Evolutionary conservation across 2,329 filamentous ascomycete species (phyloP).

Genomic region (Dactylellina leptospora): DNA sequence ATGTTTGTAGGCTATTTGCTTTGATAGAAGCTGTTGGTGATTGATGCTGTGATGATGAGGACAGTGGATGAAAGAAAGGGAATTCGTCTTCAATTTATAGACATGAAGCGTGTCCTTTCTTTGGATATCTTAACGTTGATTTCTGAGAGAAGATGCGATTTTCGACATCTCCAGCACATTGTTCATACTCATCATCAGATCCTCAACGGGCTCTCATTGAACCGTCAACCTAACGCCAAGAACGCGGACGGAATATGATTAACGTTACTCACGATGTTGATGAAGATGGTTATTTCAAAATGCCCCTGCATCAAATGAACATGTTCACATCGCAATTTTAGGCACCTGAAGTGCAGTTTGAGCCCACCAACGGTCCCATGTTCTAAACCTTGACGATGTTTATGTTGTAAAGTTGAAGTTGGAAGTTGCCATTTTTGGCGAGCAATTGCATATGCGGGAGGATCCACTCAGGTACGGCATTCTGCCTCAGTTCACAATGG

Average conservation of each 20-base stretch:
- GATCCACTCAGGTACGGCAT: constrained; percentile 4
- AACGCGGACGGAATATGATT: neutral
- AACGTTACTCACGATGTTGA: constrained; percentile 1
- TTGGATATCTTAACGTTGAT: neutral
- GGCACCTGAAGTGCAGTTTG: constrained; percentile 31
- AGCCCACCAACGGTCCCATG: constrained; percentile 33
- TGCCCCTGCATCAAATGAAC: neutral
- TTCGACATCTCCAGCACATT: too few species aligned
- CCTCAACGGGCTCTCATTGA: neutral
- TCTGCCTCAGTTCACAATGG: neutral
- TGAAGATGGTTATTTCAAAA: neutral
- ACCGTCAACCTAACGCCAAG: constrained; percentile 37
- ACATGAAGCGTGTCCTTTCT: neutral
- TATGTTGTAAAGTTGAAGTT: constrained; percentile 12
- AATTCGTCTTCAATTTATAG: constrained; percentile 34
- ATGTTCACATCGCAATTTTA: constrained; percentile 21
- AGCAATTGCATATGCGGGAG: neutral
- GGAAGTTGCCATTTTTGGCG: constrained; percentile 34
- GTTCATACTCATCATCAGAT: neutral
- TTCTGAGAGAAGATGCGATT: neutral
- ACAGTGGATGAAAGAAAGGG: neutral
- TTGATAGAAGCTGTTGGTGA: neutral
- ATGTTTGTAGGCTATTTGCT: too few species aligned
- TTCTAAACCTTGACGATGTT: constrained; percentile 8
- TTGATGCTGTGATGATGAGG: constrained; percentile 22